Conservation (phyloP, 2,329 filamentous ascomycete species). For the Fonsecaea monophora region DNA sequence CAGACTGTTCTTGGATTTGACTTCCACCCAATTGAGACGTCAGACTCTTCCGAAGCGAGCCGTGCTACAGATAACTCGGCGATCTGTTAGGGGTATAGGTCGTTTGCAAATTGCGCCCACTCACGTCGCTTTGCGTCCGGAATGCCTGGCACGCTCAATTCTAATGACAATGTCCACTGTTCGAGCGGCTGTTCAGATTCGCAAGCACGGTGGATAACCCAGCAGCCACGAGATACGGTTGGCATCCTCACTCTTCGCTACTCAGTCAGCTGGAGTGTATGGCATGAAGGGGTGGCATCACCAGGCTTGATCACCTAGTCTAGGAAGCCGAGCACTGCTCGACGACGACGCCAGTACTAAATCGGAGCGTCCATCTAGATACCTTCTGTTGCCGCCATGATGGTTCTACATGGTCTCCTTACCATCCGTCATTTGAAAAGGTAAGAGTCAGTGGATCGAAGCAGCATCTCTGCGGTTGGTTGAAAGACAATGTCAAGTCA, state of each 20-base stretch:
- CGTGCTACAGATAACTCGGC: not conserved
- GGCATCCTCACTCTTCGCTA: not conserved
- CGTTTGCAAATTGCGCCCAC: not conserved
- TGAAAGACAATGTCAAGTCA: constrained; percentile 4
- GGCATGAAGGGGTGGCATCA: not conserved
- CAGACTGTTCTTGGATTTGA: constrained; percentile 6
- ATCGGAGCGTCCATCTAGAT: not conserved
- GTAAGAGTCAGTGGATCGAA: not conserved
- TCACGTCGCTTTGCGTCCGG: not conserved
- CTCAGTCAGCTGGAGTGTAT: not conserved
- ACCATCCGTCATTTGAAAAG: not conserved
- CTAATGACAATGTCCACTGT: not conserved
- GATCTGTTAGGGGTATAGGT: not conserved
- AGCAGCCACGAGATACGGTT: not conserved
- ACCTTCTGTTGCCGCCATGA: not conserved
- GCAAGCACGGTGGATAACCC: not conserved
- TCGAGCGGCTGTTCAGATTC: not conserved
- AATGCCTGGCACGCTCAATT: not conserved
- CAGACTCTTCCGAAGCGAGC: constrained; percentile 20
- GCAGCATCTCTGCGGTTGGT: constrained; percentile 1
- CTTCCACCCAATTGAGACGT: constrained; percentile 5
- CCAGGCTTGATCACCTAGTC: not conserved
- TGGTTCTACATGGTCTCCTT: not conserved
- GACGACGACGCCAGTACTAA: not conserved
- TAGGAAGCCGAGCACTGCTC: not conserved